Evolutionary conservation across 2,329 filamentous ascomycete genomes (phyloP).

Genomic region (Apiospora hydei): DNA sequence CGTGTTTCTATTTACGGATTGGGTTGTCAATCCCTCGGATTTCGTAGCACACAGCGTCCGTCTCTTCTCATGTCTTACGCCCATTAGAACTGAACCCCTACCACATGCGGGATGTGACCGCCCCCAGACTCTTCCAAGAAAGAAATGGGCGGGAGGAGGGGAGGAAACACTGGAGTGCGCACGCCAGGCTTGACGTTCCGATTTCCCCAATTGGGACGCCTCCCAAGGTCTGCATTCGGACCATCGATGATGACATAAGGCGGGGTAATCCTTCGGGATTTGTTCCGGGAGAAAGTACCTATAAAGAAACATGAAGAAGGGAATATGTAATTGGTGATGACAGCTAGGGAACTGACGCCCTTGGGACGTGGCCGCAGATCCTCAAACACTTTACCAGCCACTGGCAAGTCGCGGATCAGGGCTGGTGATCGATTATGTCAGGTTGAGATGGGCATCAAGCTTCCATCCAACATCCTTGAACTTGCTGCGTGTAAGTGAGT

Average conservation of each 20-base stretch:
- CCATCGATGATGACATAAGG: conserved; percentile 4
- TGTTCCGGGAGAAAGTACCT: not conserved
- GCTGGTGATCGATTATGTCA: not conserved
- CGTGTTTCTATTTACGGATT: not conserved
- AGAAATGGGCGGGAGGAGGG: too few relatives aligned
- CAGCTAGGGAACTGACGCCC: not conserved
- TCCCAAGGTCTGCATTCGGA: not conserved
- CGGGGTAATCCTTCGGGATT: not conserved
- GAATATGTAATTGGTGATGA: not conserved
- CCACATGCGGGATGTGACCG: not conserved
- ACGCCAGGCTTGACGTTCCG: not conserved
- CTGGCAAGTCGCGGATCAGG: not conserved
- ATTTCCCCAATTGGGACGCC: conserved; percentile 5
- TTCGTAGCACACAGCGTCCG: not conserved
- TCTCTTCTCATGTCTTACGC: not conserved
- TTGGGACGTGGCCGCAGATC: not conserved
- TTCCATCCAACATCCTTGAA: not conserved
- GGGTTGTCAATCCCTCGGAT: not conserved
- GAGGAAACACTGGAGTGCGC: not conserved
- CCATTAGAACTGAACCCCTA: not conserved
- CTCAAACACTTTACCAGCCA: not conserved
- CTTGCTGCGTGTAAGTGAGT: not conserved
- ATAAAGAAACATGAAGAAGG: not conserved
- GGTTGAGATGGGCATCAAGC: not conserved
- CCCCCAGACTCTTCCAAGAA: not conserved